Conservation (phyloP, 179 eudicot genomes). For the Sideroxylon spinosum region DNA sequence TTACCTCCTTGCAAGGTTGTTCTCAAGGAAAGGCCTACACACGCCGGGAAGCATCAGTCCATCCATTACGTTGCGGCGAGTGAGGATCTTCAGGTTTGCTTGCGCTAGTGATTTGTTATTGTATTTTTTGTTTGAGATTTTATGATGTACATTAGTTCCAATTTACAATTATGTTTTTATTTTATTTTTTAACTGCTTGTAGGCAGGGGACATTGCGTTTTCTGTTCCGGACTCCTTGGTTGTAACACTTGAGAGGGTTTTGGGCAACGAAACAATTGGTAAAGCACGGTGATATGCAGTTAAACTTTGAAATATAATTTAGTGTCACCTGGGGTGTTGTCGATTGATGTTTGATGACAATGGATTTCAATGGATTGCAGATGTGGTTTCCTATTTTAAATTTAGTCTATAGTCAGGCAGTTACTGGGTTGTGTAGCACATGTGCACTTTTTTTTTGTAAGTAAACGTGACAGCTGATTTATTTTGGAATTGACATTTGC, state of each 20-base stretch:
- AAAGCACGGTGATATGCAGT: constrained; percentile 22
- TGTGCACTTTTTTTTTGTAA: not conserved
- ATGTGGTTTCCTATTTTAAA: not conserved
- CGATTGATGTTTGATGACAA: not conserved
- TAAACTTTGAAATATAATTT: not conserved
- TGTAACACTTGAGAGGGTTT: constrained; percentile 89
- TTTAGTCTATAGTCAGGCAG: not conserved
- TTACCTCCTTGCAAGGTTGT: constrained; percentile 72
- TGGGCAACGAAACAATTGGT: constrained; percentile 94
- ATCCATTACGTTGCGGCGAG: constrained; percentile 95
- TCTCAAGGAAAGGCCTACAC: constrained; percentile 59
- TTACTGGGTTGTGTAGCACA: not conserved
- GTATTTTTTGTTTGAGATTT: not conserved
- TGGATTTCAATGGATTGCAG: not conserved
- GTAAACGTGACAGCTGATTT: not conserved
- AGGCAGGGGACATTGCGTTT: constrained; percentile 92
- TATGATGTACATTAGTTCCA: not conserved
- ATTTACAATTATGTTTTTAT: not conserved
- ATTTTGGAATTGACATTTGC: not conserved
- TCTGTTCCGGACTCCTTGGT: constrained; percentile 82
- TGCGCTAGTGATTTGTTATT: not conserved
- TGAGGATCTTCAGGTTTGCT: constrained; percentile 64
- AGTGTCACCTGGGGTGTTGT: too few species aligned
- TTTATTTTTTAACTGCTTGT: not conserved
- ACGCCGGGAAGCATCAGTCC: constrained; percentile 41